These are phyloP conservation scores for Quercus tomentella DNA, from an alignment of 331 rosid genomes.

Conservation along the genomic window DNA sequence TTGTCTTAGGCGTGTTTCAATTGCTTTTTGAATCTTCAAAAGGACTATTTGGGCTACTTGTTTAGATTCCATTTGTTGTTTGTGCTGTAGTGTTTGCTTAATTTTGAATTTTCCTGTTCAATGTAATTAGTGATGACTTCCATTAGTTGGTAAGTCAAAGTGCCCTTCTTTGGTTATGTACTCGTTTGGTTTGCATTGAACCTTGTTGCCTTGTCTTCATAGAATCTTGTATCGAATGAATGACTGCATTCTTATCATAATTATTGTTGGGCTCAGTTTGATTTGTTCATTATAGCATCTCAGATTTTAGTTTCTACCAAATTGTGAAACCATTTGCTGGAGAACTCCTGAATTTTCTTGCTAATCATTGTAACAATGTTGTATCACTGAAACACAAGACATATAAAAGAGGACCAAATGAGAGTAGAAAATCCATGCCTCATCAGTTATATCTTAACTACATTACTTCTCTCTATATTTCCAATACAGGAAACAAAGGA, in stretches of 20 bases:
- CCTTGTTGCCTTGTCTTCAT: background rate
- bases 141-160: background rate
- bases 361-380: background rate
- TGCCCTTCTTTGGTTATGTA: background rate
- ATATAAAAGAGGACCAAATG: background rate
- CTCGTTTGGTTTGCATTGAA: background rate
- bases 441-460: slow-evolving; percentile 13
- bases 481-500: slow-evolving; percentile 77
- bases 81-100: background rate
- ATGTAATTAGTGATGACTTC: background rate
- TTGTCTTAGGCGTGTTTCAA: background rate
- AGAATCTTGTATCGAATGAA: background rate
- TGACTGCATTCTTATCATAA: background rate
- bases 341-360: background rate
- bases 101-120: background rate
- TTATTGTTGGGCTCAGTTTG: background rate
- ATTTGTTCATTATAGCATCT: background rate
- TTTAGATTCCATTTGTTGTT: background rate
- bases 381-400: background rate
- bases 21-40: background rate
- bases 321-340: background rate
- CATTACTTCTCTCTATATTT: slow-evolving; percentile 6
- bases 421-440: background rate
- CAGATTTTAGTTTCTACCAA: background rate
- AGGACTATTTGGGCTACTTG: background rate